Base-by-base conservation (phyloP, 2,329 filamentous ascomycete species). In the Didymella keratinophila region DNA sequence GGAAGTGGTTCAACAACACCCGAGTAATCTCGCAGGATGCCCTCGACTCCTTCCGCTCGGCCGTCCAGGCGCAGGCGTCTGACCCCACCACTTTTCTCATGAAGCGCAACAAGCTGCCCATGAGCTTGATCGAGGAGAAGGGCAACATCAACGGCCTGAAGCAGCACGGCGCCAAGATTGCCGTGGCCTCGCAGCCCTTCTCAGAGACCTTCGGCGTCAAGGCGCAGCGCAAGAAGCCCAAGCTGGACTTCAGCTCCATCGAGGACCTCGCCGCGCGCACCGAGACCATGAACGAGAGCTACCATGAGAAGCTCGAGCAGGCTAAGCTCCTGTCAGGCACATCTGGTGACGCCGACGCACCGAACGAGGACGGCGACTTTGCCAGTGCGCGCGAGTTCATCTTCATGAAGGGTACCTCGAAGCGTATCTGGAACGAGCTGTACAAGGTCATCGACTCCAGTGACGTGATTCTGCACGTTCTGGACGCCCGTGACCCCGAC, bases 1-100 rank as follows among this genome's bases (percentile, higher is more conserved):
- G 95, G 72, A 96, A 96, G 80, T 99, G 95, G 95, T 99, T 99
- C 80, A 92, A 89, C 71, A 97, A 97, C 78, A 97, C 94, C 32
- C 84, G 95, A 71, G 87, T 89, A 43, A 96, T 97, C 72, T 92
- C 90, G 1, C 94, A 97, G 76, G 92, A 96, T 75, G 91, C 92
- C 3, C 83, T 98, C 63, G 86, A 86, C 43, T 88, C 91, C 2
- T 99, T 99, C 80, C 88, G 95, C 62, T 89, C 93, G 60, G 95
- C 95, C 25, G 94, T 99, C 79, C 91, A 91, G 41, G 93, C 96
- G 78, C 91, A 93, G 78, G 89, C 91, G 51, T 88, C 89, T 18
- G 93, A 99, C 73, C 95, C 95, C 0, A 97, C 97, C 78, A 89
- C 91, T 60, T 95, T 97, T 60, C 86, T 98, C n/a, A 83, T 99